phyloP scores from a whole-genome alignment of 2,329 filamentous ascomycete species.

The Fusarium udum region DNA sequence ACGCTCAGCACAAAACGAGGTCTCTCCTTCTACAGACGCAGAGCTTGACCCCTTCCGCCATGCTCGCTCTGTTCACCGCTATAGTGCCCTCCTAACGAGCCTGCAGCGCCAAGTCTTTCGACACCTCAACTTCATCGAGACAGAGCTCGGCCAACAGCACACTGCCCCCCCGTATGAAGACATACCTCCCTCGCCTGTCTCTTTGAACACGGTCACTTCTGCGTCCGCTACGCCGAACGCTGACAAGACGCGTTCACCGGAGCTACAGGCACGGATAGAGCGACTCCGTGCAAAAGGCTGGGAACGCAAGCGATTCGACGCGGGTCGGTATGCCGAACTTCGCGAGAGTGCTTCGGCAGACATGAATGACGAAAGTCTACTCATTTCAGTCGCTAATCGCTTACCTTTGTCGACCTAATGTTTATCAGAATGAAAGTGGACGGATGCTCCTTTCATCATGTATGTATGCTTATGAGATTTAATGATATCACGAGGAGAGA shows the following conservation, averaged over 20 bases:
- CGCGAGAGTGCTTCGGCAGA: conserved; percentile 63
- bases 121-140: conserved; percentile 59
- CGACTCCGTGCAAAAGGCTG: conserved; percentile 63
- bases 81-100: conserved; percentile 58
- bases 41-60: conserved; percentile 51
- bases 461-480: conserved; percentile 25
- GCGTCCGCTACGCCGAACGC: conserved; percentile 30
- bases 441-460: conserved; percentile 9
- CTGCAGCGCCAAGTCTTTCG: conserved; percentile 60
- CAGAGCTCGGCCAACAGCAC: conserved; percentile 43
- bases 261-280: conserved; percentile 63
- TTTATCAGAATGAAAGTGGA: background rate
- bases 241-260: conserved; percentile 51
- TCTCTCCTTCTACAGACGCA: conserved; percentile 22
- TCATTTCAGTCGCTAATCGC: background rate
- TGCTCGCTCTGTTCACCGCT: conserved; percentile 58
- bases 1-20: conserved; percentile 15
- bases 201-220: background rate
- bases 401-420: background rate
- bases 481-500: conserved; percentile 29
- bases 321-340: conserved; percentile 61
- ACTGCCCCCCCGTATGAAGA: conserved; percentile 39
- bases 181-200: background rate
- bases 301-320: conserved; percentile 65
- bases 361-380: conserved; percentile 44